Evolutionary conservation across 148 eudicot genomes (phyloP).

Genomic region (Amaranthus cruentus): DNA sequence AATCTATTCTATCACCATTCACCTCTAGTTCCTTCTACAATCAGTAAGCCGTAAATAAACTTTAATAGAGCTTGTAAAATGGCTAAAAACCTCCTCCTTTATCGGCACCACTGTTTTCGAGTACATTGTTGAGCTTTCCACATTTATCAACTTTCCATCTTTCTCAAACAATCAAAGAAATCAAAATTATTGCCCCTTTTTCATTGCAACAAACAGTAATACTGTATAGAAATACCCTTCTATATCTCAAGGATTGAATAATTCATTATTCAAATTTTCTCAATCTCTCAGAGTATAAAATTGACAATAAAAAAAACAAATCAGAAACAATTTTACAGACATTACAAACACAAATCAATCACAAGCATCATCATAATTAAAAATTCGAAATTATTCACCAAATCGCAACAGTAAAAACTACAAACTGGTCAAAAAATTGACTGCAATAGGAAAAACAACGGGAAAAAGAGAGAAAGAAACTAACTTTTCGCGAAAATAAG

Average conservation of each 20-base stretch:
- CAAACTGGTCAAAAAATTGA: not conserved
- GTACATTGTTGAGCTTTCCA: not conserved
- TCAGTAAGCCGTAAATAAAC: not conserved
- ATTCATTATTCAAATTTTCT: not conserved
- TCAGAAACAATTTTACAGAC: not conserved
- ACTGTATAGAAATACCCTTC: not conserved
- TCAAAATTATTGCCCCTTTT: not conserved
- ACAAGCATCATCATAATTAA: not conserved
- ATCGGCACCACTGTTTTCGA: not conserved
- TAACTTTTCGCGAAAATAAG: constrained; percentile 79
- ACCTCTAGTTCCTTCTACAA: not conserved
- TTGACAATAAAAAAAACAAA: not conserved
- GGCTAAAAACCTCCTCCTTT: not conserved
- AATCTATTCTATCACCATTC: not conserved
- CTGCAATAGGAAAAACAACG: too few species aligned
- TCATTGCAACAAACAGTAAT: not conserved
- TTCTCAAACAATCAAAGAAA: not conserved
- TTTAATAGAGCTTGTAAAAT: too few species aligned
- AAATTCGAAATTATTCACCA: not conserved
- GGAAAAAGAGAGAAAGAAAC: constrained; percentile 16
- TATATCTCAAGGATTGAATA: not conserved
- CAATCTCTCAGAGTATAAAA: not conserved
- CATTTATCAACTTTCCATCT: not conserved
- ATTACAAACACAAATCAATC: not conserved
- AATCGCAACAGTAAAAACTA: not conserved